Base-by-base conservation (phyloP, 345 rosid genomes). In the Heritiera fomes region DNA sequence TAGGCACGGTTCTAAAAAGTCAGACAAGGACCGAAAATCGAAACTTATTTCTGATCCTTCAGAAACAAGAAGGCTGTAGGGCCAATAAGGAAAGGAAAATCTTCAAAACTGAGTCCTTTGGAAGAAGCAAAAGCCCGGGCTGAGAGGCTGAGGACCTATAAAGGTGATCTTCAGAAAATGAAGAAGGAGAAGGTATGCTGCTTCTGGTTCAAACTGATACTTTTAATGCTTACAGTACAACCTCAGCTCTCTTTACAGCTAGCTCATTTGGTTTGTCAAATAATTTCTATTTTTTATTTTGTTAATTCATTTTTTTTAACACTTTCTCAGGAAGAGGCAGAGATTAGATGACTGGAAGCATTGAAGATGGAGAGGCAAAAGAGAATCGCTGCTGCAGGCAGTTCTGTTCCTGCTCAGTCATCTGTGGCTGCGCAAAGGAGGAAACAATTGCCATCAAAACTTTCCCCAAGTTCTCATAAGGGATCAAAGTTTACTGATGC, bases 91-190 rank as follows among this genome's bases (percentile, higher is more conserved):
- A 96, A 86, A 87, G 95, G 91, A 67, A 93, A 91, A 80, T 87
- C 94, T 67, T 86, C 98, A 66, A 94, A 94, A 81, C 78, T 86
- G 83, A 91, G 94, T 78, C 95, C 98, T 80, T 80, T 90, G 85
- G 98, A 97, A 71, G 99, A 94, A 89, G 98, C 98, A 70, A 89
- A 76, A 83, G 95, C 90, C 20, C 98, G 99, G 34, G 99, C 99
- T 76, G 98, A 97, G 81, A 91, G 82, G 83, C 91, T 97, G 64
- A 93, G 99, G 82, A 85, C 81, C 63, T 97, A 83, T 78, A 97
- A 97, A 88, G 97, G 95, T 82, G 99, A 97, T 81, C 92, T 97
- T 75, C 93, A 89, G 93, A 94, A 94, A 85, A 77, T 97, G 84
- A 97, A 93, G 88, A 97, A 93, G 86, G 97, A 94, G 82, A 93